Conservation (phyloP, 176 grass and related monocot species). For the Juncus inflexus region DNA sequence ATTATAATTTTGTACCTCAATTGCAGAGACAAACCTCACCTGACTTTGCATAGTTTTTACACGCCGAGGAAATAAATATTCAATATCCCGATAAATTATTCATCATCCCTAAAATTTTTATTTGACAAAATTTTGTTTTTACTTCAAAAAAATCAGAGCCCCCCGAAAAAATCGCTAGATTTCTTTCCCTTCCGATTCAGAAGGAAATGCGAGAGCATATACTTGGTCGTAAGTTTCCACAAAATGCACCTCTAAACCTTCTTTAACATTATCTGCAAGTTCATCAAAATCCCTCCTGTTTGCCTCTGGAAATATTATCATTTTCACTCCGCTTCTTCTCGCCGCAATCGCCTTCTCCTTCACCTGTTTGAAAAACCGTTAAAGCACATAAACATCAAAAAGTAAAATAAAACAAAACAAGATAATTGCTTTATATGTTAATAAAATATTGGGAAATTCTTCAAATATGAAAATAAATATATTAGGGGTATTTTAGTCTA, state of each 20-base stretch:
- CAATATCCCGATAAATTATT: no score
- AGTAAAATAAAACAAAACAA: background rate
- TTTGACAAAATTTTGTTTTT: no score
- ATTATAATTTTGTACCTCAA: no score
- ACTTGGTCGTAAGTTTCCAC: constrained; percentile 75
- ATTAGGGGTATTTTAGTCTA: no score
- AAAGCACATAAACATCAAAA: background rate
- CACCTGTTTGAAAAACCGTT: constrained; percentile 50
- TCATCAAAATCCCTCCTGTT: constrained; percentile 94
- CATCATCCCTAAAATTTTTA: no score
- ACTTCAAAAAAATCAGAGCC: no score
- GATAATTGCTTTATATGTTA: background rate
- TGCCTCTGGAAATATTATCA: constrained; percentile 75
- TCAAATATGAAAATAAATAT: no score
- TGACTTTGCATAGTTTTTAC: no score
- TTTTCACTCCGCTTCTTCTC: constrained; percentile 72
- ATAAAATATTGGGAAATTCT: no score
- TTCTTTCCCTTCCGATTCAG: constrained; percentile 31
- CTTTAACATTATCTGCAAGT: constrained; percentile 82
- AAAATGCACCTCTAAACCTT: constrained; percentile 86
- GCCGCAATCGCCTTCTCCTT: constrained; percentile 98
- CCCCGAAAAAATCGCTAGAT: background rate
- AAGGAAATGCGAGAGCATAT: constrained; percentile 60
- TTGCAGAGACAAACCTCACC: no score
- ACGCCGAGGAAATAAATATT: no score